Evolutionary conservation across 2,329 filamentous ascomycete genomes (phyloP), one percentile per base, ranked within the genome.

Genomic region (Clonostachys byssicola): DNA sequence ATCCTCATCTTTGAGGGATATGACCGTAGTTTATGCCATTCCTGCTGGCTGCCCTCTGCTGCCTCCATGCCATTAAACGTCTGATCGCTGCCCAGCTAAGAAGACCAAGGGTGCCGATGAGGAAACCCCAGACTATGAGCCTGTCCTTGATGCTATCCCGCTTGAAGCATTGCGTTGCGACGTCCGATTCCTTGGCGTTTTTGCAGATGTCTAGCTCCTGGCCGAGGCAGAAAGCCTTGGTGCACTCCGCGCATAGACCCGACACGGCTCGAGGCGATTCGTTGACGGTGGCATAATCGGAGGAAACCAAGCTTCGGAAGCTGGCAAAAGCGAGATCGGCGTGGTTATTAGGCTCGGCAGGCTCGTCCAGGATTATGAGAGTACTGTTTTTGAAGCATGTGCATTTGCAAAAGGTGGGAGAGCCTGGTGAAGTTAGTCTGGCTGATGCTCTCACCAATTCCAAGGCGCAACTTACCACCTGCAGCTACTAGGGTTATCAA

Each of bases 311-410:
- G 30, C 33, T 20, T n/a, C 45, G 45, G 20, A 23, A 30, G 20
- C 13, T 14, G 17, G 16, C n/a, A 34, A 39, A 42, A 12, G 17
- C 39, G 18, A 23, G 14, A 12, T 30, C 17, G 39, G 20, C 45
- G 40, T 30, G 34, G 2, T 35, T 38, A 57, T 55, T 46, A 51
- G 61, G 53, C 45, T 65, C 56, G 49, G 72, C 64, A 5, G 76
- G 73, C 23, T 30, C 23, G n/a, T 73, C 77, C 10, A 85, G 73
- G 13, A 77, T 73, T 59, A 86, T 83, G 57, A 86, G 83, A 54
- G 81, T 85, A 72, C 78, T 83, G 69, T 86, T 85, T 56, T 79
- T 80, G 69, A 83, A 83, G 68, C 82, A 86, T 55, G 80, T 85
- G 68, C 82, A 86, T 73, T 86, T 86, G 73, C 82, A 86, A 62